These are phyloP conservation scores for Cryptococcus amylolentus DNA, from an alignment of 1,284 basidiomycete genomes.

Conservation along the genomic window DNA sequence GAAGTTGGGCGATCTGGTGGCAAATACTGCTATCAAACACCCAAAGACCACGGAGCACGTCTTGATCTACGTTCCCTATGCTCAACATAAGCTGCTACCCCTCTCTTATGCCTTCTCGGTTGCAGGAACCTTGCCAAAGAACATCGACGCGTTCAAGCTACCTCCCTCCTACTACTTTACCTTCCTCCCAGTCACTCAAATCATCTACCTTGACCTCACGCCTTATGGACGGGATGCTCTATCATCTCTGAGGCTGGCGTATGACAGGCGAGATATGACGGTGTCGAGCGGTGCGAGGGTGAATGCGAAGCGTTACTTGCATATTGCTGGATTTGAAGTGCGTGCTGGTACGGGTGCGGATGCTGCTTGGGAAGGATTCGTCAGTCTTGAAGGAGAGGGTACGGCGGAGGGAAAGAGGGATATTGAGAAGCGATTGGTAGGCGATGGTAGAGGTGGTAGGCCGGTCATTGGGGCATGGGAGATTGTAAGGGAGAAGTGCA, in stretches of 20 bases:
- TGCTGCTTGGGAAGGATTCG: conserved; percentile 46
- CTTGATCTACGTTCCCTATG: conserved; percentile 41
- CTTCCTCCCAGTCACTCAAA: conserved; percentile 44
- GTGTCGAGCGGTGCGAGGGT: conserved; percentile 44
- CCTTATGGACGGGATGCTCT: conserved; percentile 41
- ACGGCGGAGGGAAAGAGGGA: conserved; percentile 45
- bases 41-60: conserved; percentile 40
- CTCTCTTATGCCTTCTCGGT: conserved; percentile 40
- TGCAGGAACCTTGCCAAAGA: conserved; percentile 43
- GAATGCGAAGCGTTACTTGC: conserved; percentile 48
- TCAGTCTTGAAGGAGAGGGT: conserved; percentile 48
- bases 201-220: conserved; percentile 46
- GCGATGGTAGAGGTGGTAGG: conserved; percentile 17
- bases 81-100: conserved; percentile 43
- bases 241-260: conserved; percentile 41
- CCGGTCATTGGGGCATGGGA: conserved; percentile 43
- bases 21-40: conserved; percentile 44
- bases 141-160: conserved; percentile 45
- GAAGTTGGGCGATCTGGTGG: conserved; percentile 45
- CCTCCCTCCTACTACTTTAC: conserved; percentile 50
- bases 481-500: conserved; percentile 44
- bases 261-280: conserved; percentile 47
- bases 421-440: conserved; percentile 36
- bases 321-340: conserved; percentile 48
- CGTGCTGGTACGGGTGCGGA: conserved; percentile 3